Percentiles rank a stretch among this genome's conserved stretches.
These are phyloP conservation scores for Pseudozyma sp. DNA, from an alignment of 1,284 basidiomycete species.

Conservation along the genomic window DNA sequence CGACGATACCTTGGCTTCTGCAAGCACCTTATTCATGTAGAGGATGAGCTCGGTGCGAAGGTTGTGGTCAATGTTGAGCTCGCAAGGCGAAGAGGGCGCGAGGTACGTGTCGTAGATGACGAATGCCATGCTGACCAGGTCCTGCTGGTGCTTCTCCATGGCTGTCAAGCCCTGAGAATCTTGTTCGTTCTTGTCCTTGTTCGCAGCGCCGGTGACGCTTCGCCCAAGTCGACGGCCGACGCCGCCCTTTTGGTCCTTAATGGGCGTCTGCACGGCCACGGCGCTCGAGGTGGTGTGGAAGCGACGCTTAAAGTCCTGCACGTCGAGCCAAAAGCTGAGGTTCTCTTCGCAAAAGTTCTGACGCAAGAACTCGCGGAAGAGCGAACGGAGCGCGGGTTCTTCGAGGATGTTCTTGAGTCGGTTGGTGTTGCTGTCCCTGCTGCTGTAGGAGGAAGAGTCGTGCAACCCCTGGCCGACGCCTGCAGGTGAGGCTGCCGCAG, in stretches of 20 bases:
- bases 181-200: conserved; percentile 35
- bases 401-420: conserved; percentile 91
- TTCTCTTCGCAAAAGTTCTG: conserved; percentile 99
- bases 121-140: conserved; percentile 91
- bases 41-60: conserved; percentile 91
- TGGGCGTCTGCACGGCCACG: conserved; percentile 73
- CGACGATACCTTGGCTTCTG: conserved; percentile 45
- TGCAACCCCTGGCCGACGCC: conserved; percentile 41
- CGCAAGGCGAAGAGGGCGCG: conserved; percentile 91
- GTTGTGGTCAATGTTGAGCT: conserved; percentile 97
- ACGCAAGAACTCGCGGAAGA: conserved; percentile 94
- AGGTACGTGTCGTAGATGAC: conserved; percentile 95
- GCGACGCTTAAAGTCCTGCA: conserved; percentile 93
- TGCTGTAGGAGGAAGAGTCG: conserved; percentile 66
- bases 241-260: conserved; percentile 29
- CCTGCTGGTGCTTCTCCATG: conserved; percentile 97
- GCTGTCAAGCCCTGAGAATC: conserved; percentile 68
- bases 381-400: conserved; percentile 85
- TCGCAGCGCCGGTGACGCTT: conserved; percentile 35
- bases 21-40: conserved; percentile 78
- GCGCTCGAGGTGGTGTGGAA: conserved; percentile 95
- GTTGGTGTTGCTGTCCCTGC: conserved; percentile 82
- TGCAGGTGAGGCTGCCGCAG: conserved; percentile 4
- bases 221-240: conserved; percentile 76
- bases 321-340: conserved; percentile 94